Evolutionary conservation across 441 rosid species (phyloP).

Genomic region (Cnidoscolus chayamansa): DNA sequence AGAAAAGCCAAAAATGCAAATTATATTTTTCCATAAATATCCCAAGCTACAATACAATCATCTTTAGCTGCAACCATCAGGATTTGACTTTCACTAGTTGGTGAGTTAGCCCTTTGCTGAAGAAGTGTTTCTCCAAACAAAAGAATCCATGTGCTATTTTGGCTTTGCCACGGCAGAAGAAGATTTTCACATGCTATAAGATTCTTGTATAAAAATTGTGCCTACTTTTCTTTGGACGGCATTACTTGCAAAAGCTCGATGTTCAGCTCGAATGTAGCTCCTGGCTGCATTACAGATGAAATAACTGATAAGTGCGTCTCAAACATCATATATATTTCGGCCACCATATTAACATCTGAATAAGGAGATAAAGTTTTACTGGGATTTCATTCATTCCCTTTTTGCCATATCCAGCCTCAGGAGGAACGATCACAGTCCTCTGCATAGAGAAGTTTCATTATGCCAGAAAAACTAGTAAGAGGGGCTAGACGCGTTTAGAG

Average conservation of each 20-base stretch:
- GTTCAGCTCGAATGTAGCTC: slow-evolving; percentile 69
- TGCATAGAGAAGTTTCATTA: slow-evolving; percentile 25
- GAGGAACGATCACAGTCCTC: slow-evolving; percentile 88
- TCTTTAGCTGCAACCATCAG: not conserved
- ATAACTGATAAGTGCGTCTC: not conserved
- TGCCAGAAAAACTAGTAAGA: not conserved
- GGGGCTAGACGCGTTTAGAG: no score
- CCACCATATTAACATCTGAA: not conserved
- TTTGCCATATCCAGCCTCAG: slow-evolving; percentile 78
- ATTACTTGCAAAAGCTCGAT: slow-evolving; percentile 78
- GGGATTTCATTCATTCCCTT: slow-evolving; percentile 95
- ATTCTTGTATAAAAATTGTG: not conserved
- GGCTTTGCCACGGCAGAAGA: not conserved
- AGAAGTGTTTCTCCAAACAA: not conserved
- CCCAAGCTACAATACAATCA: not conserved
- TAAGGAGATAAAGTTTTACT: slow-evolving; percentile 31
- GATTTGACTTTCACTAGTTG: not conserved
- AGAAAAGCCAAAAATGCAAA: not conserved
- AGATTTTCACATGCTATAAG: not conserved
- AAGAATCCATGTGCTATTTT: not conserved
- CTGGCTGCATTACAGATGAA: slow-evolving; percentile 55
- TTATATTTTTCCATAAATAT: not conserved
- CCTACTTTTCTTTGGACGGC: slow-evolving; percentile 42
- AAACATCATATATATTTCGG: not conserved
- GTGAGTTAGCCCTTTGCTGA: not conserved